Conservation (phyloP, 495 filamentous ascomycete genomes). For the Staphylotrichum longicolle region DNA sequence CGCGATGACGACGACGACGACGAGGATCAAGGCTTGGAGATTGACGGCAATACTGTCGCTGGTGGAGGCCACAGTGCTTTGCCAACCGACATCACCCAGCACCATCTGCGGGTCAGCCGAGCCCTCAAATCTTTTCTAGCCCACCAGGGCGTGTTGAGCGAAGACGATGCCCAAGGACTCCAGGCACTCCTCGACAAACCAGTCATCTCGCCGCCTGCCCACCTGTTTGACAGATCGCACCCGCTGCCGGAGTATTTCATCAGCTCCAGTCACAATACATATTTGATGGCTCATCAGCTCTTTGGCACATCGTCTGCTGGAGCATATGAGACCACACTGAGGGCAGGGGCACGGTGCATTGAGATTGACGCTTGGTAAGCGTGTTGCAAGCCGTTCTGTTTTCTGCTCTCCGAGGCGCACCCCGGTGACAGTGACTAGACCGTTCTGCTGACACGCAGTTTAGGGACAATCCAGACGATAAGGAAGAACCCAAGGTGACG, state of each 20-base stretch:
- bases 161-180: conserved; percentile 35
- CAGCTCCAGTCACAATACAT: conserved; percentile 79
- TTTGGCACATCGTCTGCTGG: conserved; percentile 45
- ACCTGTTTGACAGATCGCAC: conserved; percentile 44
- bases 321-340: conserved; percentile 50
- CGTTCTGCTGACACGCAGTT: neutral
- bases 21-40: conserved; percentile 51
- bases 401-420: too few relatives aligned
- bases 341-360: conserved; percentile 52
- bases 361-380: conserved; percentile 54
- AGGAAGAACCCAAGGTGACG: conserved; percentile 54
- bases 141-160: conserved; percentile 37
- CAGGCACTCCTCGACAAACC: conserved; percentile 42
- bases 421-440: too few relatives aligned
- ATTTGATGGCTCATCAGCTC: conserved; percentile 55
- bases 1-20: conserved; percentile 34
- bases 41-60: conserved; percentile 44
- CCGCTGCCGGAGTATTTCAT: conserved; percentile 56
- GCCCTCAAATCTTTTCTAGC: conserved; percentile 46
- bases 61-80: conserved; percentile 49
- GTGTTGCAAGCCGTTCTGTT: neutral
- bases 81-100: conserved; percentile 39
- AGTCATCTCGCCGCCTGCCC: conserved; percentile 44
- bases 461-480: conserved; percentile 47
- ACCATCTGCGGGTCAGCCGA: conserved; percentile 47